Percentiles rank a stretch among this genome's conserved stretches.
Evolutionary conservation across 495 filamentous ascomycete species (phyloP).

Genomic region (Penicillium cosmopolitanum): DNA sequence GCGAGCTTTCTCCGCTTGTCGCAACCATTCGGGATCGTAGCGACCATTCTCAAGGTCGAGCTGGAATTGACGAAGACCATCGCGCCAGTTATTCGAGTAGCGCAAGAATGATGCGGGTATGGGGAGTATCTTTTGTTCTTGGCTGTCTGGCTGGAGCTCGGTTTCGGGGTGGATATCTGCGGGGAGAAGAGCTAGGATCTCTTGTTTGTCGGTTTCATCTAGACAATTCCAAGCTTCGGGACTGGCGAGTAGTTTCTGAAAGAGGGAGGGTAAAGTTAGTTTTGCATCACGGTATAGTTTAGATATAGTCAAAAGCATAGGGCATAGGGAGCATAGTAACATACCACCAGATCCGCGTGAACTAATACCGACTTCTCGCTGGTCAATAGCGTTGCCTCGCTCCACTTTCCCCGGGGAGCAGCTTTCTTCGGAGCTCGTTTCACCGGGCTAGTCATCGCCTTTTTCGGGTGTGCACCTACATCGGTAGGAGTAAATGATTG

Average conservation of each 20-base stretch:
- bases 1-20: slow-evolving; percentile 64
- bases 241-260: slow-evolving; percentile 58
- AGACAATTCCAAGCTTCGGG: slow-evolving; percentile 62
- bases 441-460: slow-evolving; percentile 28
- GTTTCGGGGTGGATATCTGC: slow-evolving; percentile 45
- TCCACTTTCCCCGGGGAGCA: slow-evolving; percentile 42
- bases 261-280: background rate
- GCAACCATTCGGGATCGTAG: slow-evolving; percentile 68
- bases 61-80: slow-evolving; percentile 56
- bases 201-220: slow-evolving; percentile 55
- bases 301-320: too few species aligned
- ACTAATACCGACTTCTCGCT: slow-evolving; percentile 58
- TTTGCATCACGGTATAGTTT: background rate
- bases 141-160: slow-evolving; percentile 36
- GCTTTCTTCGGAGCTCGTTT: slow-evolving; percentile 39
- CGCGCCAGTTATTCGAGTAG: slow-evolving; percentile 55
- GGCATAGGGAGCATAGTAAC: slow-evolving; percentile 21
- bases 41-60: slow-evolving; percentile 63
- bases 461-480: slow-evolving; percentile 25
- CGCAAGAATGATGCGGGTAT: slow-evolving; percentile 50
- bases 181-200: slow-evolving; percentile 61
- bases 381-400: slow-evolving; percentile 57
- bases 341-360: slow-evolving; percentile 59
- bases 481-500: slow-evolving; percentile 23
- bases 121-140: slow-evolving; percentile 39